Evolutionary conservation across 305 asterid species (phyloP).

Genomic region (Rubia tinctorum): DNA sequence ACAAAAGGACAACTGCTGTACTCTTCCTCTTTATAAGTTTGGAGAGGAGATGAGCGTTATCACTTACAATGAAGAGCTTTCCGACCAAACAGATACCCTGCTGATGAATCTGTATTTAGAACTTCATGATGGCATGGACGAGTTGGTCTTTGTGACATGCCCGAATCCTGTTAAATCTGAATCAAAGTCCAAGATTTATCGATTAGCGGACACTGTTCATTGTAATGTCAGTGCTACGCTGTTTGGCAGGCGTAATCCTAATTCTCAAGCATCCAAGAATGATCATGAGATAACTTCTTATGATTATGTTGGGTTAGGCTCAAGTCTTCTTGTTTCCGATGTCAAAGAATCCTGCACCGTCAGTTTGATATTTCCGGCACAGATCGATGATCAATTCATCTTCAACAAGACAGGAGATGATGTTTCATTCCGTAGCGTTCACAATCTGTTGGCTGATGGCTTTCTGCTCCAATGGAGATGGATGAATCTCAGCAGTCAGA

Average conservation of each 20-base stretch:
- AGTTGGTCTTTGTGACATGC: neutral
- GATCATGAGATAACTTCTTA: neutral
- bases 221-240: neutral
- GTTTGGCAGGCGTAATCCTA: too few species aligned
- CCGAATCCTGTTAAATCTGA: neutral
- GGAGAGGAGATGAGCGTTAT: too few species aligned
- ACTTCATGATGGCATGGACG: neutral
- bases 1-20: neutral
- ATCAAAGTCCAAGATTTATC: neutral
- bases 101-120: too few species aligned
- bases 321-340: too few species aligned
- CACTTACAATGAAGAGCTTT: too few species aligned
- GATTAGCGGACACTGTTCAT: neutral
- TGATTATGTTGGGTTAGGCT: neutral
- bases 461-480: neutral
- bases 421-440: neutral
- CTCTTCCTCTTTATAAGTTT: neutral
- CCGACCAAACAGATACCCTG: too few species aligned
- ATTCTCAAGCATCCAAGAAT: neutral
- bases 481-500: neutral
- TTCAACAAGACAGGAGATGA: neutral
- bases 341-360: too few species aligned
- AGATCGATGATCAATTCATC: too few species aligned
- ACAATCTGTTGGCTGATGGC: slow-evolving; percentile 1
- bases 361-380: too few species aligned